These are phyloP conservation scores for Rhizopus delemar DNA, from an alignment of 371 early-diverging fungal species.

Conservation along the genomic window DNA sequence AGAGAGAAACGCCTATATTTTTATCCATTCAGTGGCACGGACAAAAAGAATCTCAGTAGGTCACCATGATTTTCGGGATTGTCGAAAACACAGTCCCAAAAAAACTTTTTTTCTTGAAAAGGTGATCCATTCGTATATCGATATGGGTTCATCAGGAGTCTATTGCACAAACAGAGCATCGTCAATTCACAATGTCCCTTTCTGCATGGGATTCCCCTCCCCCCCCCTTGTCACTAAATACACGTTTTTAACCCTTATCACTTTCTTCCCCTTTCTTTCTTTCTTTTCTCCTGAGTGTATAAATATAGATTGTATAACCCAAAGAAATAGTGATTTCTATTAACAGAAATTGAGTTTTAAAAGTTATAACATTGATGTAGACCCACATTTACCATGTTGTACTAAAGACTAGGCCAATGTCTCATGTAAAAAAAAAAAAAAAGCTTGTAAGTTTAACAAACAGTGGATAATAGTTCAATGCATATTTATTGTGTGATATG, in stretches of 20 bases:
- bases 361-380: conserved; percentile 1
- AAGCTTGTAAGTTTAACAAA: too few species aligned
- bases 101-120: too few species aligned
- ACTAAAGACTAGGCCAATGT: conserved; percentile 1
- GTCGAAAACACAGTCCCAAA: too few species aligned
- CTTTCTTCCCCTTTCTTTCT: neutral
- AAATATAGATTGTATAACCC: neutral
- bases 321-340: neutral
- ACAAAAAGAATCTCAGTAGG: too few species aligned
- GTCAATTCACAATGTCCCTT: neutral
- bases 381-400: conserved; percentile 1
- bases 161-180: neutral
- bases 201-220: neutral
- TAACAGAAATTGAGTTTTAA: neutral
- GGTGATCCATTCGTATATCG: neutral
- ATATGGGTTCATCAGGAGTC: too few species aligned
- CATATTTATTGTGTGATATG: neutral
- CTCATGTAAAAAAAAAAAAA: too few species aligned
- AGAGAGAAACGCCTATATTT: too few species aligned
- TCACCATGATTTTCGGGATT: too few species aligned
- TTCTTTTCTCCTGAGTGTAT: neutral
- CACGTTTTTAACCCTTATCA: neutral
- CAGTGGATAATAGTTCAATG: neutral
- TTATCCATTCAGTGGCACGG: too few species aligned
- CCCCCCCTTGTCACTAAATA: neutral